Evolutionary conservation across 306 rosid genomes (phyloP), one percentile per base, ranked within the genome.

Genomic region (Pyrus betulifolia): DNA sequence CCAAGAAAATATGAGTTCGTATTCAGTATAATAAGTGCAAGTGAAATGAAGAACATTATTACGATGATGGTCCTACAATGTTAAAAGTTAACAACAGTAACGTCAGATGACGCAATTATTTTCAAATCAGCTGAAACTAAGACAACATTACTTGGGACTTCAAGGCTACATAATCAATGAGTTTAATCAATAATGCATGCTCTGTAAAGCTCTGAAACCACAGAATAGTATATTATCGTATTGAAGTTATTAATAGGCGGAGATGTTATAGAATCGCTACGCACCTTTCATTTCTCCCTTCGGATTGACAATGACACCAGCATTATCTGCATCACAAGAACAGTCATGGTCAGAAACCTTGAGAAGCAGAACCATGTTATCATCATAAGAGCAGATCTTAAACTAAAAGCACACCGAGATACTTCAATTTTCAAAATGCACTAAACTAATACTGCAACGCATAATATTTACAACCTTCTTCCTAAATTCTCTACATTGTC

Each of bases 261-360:
- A 21, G 23, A 27, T 7, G 11, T 28, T 6, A 25, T 35, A 25
- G 1, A 65, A 79, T 4, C 1, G 21, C 11, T 30, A 27, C 8
- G 15, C 86, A 88, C 96, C 97, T 82, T 93, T 93, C 97, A 93
- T 91, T 72, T 93, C 96, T 4, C 98, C 98, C 80, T 93, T 93
- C 23, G 96, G 97, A 76, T 93, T 89, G 45, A 93, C 97, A 74
- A 93, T 89, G 3, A 91, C 97, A 31, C 98, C 92, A 30, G 97
- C 97, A 75, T 93, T 93, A 83, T 93, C 96, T 92, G 93, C 81
- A 25, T 19, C 51, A 63, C 49, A 74, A 15, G 6, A 5, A 3
- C 46, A 62, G 22, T 19, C 65, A 72, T 1, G 23, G 59, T 12
- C 69, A 73, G 19, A 55, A 25, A 9, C 31, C 35, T 60, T 25